Evolutionary conservation across 257 asterid genomes (phyloP).

Genomic region (Prunella vulgaris): DNA sequence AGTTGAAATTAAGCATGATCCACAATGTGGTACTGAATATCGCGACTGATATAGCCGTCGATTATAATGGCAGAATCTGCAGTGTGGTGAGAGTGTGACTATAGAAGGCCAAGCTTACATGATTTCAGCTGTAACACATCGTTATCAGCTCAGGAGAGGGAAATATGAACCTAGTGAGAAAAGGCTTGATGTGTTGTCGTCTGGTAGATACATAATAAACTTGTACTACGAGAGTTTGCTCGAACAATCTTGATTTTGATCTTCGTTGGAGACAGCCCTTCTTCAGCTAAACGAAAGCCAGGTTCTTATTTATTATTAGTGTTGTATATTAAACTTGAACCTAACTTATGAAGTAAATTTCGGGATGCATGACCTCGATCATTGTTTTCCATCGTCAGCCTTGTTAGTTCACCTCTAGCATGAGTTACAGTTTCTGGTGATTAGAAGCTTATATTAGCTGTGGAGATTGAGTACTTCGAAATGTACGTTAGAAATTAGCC

Average conservation of each 20-base stretch:
- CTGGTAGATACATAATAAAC: constrained; percentile 82
- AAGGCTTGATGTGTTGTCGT: constrained; percentile 82
- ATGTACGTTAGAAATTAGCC: neutral
- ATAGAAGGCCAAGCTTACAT: constrained; percentile 83
- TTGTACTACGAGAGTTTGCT: constrained; percentile 76
- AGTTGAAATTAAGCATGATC: neutral
- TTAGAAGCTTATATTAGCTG: neutral
- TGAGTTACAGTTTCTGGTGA: neutral
- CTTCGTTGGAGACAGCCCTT: neutral
- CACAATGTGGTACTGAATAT: neutral
- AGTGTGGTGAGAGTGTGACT: constrained; percentile 84
- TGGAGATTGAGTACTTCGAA: neutral
- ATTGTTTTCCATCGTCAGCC: neutral
- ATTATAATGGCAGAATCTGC: constrained; percentile 62
- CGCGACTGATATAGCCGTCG: neutral
- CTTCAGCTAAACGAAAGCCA: neutral
- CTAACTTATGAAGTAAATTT: neutral
- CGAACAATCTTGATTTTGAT: constrained; percentile 51
- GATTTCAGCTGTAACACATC: constrained; percentile 82
- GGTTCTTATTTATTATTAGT: neutral
- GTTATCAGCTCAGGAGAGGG: constrained; percentile 92
- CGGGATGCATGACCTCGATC: neutral
- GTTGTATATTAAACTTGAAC: constrained; percentile 11
- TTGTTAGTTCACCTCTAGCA: neutral
- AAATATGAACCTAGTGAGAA: constrained; percentile 89